These are phyloP conservation scores for Leptomonas seymouri DNA, from an alignment of 208 protist species.

Conservation along the genomic window DNA sequence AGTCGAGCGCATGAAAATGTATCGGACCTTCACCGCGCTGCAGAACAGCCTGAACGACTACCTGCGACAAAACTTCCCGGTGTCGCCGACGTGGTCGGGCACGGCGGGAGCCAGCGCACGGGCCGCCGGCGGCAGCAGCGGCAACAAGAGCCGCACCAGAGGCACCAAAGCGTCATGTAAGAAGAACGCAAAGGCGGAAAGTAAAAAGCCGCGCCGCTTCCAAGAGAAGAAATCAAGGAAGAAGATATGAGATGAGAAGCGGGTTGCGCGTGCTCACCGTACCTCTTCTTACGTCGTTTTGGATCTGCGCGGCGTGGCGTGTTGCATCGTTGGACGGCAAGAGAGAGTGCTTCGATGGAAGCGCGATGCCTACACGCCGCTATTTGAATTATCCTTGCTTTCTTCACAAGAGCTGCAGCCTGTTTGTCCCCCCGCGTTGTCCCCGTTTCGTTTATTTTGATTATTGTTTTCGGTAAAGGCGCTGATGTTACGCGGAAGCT, in stretches of 20 bases:
- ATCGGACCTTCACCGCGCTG: conserved; percentile 84
- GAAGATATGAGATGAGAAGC: not conserved
- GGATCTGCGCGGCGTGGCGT: no score
- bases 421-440: no score
- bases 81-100: conserved; percentile 17
- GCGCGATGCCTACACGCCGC: no score
- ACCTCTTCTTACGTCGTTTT: no score
- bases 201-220: conserved; percentile 31
- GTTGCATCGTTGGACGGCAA: no score
- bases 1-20: conserved; percentile 43
- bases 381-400: no score
- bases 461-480: no score
- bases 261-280: not conserved
- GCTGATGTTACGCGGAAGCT: no score
- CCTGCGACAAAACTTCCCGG: conserved; percentile 79
- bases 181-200: conserved; percentile 15
- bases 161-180: not conserved
- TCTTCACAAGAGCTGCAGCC: no score
- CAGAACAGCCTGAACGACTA: conserved; percentile 86
- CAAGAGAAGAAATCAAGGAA: conserved; percentile 20
- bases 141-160: not conserved
- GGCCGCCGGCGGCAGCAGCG: not conserved
- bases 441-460: no score
- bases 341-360: no score
- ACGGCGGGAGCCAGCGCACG: not conserved